A percentile compares a stretch with the other conserved stretches of the same genome.
Evolutionary conservation across 208 protist species (phyloP).

Genomic region (Leishmania lainsoni): DNA sequence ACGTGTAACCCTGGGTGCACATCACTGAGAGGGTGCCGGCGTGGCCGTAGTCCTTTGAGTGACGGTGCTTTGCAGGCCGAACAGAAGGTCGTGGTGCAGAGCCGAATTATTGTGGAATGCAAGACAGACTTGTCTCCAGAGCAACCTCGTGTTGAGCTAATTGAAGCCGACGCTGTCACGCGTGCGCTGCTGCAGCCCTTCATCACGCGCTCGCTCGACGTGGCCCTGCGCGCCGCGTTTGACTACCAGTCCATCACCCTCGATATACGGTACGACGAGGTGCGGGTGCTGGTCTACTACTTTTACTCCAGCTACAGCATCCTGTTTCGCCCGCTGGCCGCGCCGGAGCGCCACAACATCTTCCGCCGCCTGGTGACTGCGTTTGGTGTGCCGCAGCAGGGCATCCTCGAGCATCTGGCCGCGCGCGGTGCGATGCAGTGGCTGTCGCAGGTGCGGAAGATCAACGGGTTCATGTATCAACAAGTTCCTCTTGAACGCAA

Average conservation of each 20-base stretch:
- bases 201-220: conserved; percentile 49
- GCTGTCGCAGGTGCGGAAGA: conserved; percentile 1
- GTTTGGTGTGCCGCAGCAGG: conserved; percentile 69
- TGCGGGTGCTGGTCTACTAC: conserved; percentile 73
- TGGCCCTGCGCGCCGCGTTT: conserved; percentile 58
- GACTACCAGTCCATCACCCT: conserved; percentile 59
- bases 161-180: conserved; percentile 9
- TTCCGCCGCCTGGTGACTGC: conserved; percentile 63
- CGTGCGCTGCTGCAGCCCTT: conserved; percentile 47
- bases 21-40: background rate
- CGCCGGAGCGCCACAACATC: conserved; percentile 73
- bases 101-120: background rate
- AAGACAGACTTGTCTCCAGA: background rate
- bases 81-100: background rate
- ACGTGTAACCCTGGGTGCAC: background rate
- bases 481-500: background rate
- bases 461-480: background rate
- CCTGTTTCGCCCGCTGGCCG: conserved; percentile 72
- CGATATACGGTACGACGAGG: conserved; percentile 68
- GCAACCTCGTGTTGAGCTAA: background rate
- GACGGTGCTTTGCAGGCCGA: background rate
- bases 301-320: conserved; percentile 75
- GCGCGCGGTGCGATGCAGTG: conserved; percentile 30
- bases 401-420: conserved; percentile 71
- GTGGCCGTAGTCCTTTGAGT: background rate